Conservation (phyloP, 805 yeast genomes). For the Barnettozyma vustinii region DNA sequence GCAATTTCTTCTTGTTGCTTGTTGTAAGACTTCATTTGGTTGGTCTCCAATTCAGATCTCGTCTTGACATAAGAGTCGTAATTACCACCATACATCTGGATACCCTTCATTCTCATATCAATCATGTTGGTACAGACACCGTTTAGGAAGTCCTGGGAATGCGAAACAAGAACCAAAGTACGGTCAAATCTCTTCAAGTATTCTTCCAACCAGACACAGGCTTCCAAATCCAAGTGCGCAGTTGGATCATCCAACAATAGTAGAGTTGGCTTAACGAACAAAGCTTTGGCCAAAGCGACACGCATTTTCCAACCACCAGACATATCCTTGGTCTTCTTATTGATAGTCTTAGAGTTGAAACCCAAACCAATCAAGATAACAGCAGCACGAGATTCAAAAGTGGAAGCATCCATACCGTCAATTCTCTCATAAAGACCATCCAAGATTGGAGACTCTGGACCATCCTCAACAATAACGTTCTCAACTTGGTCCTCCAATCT, state of each 20-base stretch:
- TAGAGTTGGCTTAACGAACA: conserved; percentile 95
- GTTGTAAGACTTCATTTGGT: conserved; percentile 94
- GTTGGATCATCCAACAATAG: conserved; percentile 96
- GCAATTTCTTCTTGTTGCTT: conserved; percentile 99
- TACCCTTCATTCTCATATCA: conserved; percentile 85
- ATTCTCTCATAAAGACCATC: conserved; percentile 93
- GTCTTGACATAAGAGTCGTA: conserved; percentile 96
- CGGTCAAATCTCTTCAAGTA: conserved; percentile 92
- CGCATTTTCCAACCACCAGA: conserved; percentile 99
- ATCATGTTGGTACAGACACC: conserved; percentile 98
- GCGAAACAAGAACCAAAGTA: conserved; percentile 89
- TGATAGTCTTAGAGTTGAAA: conserved; percentile 79
- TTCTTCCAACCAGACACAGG: conserved; percentile 99
- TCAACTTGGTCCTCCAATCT: conserved; percentile 89
- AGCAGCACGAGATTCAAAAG: conserved; percentile 96
- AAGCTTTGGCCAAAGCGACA: conserved; percentile 95
- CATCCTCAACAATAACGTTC: conserved; percentile 81
- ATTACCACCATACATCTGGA: conserved; percentile 90
- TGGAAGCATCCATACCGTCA: conserved; percentile 91
- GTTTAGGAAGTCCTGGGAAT: conserved; percentile 98
- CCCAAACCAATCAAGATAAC: conserved; percentile 95
- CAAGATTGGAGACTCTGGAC: conserved; percentile 84
- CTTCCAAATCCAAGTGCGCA: conserved; percentile 98
- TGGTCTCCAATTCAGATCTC: conserved; percentile 86
- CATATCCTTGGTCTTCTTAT: conserved; percentile 96